A percentile compares a stretch with the other conserved stretches of the same genome.
Conservation (phyloP, 345 rosid genomes). For the Melaleuca alternifolia region DNA sequence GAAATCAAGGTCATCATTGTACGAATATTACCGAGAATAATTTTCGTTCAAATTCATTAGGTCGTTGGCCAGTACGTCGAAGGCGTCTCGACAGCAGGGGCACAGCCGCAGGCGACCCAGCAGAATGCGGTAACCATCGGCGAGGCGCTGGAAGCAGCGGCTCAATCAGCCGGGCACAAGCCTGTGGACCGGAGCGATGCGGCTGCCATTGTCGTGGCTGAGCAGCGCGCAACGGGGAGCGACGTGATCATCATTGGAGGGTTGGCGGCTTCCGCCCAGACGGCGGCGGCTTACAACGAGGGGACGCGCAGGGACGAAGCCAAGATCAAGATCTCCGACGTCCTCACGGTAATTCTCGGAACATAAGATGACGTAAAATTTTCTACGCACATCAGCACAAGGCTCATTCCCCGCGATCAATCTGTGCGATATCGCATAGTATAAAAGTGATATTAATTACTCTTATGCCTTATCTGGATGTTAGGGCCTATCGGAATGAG, state of each 20-base stretch:
- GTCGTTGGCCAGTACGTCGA: slow-evolving; percentile 10
- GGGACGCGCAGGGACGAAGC: not conserved
- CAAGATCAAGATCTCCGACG: not conserved
- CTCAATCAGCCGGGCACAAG: slow-evolving; percentile 6
- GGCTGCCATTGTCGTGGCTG: slow-evolving; percentile 9
- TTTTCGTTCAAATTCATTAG: not conserved
- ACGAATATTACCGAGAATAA: not conserved
- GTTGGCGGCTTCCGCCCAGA: slow-evolving; percentile 8
- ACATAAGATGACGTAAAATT: not conserved
- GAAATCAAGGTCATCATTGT: not conserved
- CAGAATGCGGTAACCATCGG: slow-evolving; percentile 6
- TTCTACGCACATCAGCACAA: too few species aligned
- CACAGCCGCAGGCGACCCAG: not conserved
- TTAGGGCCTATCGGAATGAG: too few species aligned
- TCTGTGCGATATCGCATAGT: not conserved
- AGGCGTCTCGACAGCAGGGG: not conserved
- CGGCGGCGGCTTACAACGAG: slow-evolving; percentile 9
- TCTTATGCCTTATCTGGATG: too few species aligned
- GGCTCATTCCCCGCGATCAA: not conserved
- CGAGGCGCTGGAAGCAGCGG: slow-evolving; percentile 11
- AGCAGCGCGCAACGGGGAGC: slow-evolving; percentile 4
- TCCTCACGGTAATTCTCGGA: not conserved
- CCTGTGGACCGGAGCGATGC: slow-evolving; percentile 13
- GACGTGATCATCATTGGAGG: slow-evolving; percentile 2
- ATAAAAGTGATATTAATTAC: too few species aligned